These are phyloP conservation scores for Aspergillus ellipticus DNA, from an alignment of 495 filamentous ascomycete genomes.

Conservation along the genomic window DNA sequence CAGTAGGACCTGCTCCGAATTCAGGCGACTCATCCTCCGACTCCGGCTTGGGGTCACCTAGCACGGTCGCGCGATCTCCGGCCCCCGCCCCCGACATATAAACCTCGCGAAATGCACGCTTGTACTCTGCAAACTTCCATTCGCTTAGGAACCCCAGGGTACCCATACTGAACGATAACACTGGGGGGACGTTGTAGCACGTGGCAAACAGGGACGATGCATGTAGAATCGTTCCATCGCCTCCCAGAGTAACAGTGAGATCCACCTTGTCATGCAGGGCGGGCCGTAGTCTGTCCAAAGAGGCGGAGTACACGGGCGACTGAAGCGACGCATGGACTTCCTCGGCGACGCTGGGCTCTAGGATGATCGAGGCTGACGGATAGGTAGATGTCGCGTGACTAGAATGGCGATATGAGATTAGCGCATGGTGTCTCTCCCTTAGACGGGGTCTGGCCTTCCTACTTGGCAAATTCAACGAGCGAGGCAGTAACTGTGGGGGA, in stretches of 20 bases:
- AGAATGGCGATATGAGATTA: slow-evolving; percentile 6
- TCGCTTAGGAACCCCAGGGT: slow-evolving; percentile 92
- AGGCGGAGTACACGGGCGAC: slow-evolving; percentile 69
- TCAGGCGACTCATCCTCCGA: slow-evolving; percentile 16
- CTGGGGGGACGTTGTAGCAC: slow-evolving; percentile 76
- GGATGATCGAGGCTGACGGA: slow-evolving; percentile 73
- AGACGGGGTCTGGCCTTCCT: slow-evolving; percentile 10
- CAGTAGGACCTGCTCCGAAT: slow-evolving; percentile 35
- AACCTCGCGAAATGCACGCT: slow-evolving; percentile 84
- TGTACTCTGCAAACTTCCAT: slow-evolving; percentile 91
- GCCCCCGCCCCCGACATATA: slow-evolving; percentile 83
- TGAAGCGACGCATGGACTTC: slow-evolving; percentile 68
- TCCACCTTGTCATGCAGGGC: slow-evolving; percentile 68
- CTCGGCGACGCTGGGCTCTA: slow-evolving; percentile 72
- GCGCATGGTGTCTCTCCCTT: neutral
- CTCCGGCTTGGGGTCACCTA: slow-evolving; percentile 26
- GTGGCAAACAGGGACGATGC: slow-evolving; percentile 87
- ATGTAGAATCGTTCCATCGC: slow-evolving; percentile 92
- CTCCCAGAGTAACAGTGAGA: slow-evolving; percentile 81
- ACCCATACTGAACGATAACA: slow-evolving; percentile 96
- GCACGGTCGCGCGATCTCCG: slow-evolving; percentile 38
- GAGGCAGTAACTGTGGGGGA: slow-evolving; percentile 66
- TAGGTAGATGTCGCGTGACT: slow-evolving; percentile 78
- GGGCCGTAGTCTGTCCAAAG: slow-evolving; percentile 31
- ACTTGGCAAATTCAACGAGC: slow-evolving; percentile 74